phyloP scores from a whole-genome alignment of 805 yeast species.

The Zygotorulaspora sp. region DNA sequence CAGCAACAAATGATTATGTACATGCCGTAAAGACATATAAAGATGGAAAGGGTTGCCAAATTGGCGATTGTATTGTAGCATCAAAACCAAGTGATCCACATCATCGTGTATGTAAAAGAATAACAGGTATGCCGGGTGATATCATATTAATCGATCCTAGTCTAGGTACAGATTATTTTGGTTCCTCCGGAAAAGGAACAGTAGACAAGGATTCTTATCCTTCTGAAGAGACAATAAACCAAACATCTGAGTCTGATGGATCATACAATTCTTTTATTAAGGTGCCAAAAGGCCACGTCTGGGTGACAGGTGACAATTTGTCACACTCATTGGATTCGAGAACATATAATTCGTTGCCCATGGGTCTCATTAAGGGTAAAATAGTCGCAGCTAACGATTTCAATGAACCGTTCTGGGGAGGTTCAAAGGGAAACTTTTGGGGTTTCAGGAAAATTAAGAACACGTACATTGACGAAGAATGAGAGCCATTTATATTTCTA shows the following conservation, averaged over 20 bases:
- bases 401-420: slow-evolving; percentile 43
- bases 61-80: slow-evolving; percentile 88
- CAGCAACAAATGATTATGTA: slow-evolving; percentile 70
- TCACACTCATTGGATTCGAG: slow-evolving; percentile 85
- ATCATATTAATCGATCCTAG: slow-evolving; percentile 76
- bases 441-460: slow-evolving; percentile 55
- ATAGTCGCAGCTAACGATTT: slow-evolving; percentile 66
- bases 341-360: slow-evolving; percentile 82
- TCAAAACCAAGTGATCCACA: slow-evolving; percentile 84
- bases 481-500: slow-evolving; percentile 1
- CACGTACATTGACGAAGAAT: slow-evolving; percentile 40
- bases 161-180: slow-evolving; percentile 41
- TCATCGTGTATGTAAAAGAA: slow-evolving; percentile 84
- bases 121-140: slow-evolving; percentile 97
- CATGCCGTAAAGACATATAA: slow-evolving; percentile 63
- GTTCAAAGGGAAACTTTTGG: slow-evolving; percentile 39
- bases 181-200: slow-evolving; percentile 12
- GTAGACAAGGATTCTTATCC: neutral
- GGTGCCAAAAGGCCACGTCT: slow-evolving; percentile 92
- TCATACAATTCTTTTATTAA: slow-evolving; percentile 48
- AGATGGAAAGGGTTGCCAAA: slow-evolving; percentile 57
- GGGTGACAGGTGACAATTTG: slow-evolving; percentile 96
- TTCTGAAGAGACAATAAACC: slow-evolving; percentile 7
- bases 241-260: slow-evolving; percentile 21
- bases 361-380: slow-evolving; percentile 84